Evolutionary conservation across 2,329 filamentous ascomycete genomes (phyloP).

Genomic region (Lasiodiplodia theobromae): DNA sequence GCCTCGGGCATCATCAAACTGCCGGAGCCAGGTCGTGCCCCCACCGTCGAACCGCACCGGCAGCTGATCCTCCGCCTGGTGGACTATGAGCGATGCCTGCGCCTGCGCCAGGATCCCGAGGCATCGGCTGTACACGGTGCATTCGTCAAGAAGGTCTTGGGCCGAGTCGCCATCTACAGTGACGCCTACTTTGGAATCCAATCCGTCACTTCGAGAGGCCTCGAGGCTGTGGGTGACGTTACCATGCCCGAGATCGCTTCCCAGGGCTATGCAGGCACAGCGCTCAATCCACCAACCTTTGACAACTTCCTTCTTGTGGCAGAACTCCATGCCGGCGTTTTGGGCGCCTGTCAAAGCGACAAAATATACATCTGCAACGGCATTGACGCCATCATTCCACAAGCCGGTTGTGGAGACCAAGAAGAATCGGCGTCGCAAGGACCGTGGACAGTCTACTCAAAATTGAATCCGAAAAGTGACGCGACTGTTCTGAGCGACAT

Average conservation of each 20-base stretch:
- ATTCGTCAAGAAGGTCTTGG: neutral
- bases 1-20: neutral
- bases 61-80: neutral
- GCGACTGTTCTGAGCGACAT: neutral
- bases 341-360: neutral
- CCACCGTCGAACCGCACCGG: neutral
- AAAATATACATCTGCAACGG: neutral
- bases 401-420: neutral
- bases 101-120: neutral
- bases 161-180: neutral
- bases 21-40: neutral
- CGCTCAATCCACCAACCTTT: neutral
- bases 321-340: neutral
- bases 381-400: neutral
- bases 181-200: conserved; percentile 5
- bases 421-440: neutral
- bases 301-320: neutral
- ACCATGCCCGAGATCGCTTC: neutral
- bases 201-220: neutral
- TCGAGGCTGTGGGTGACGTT: neutral
- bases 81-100: neutral
- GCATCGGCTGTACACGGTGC: neutral
- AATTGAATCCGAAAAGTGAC: neutral
- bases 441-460: neutral
- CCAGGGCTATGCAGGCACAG: neutral